A percentile compares a stretch with the other conserved stretches of the same genome.
Conservation (phyloP, 2,329 filamentous ascomycete genomes). For the Microsporum ferrugineum region DNA sequence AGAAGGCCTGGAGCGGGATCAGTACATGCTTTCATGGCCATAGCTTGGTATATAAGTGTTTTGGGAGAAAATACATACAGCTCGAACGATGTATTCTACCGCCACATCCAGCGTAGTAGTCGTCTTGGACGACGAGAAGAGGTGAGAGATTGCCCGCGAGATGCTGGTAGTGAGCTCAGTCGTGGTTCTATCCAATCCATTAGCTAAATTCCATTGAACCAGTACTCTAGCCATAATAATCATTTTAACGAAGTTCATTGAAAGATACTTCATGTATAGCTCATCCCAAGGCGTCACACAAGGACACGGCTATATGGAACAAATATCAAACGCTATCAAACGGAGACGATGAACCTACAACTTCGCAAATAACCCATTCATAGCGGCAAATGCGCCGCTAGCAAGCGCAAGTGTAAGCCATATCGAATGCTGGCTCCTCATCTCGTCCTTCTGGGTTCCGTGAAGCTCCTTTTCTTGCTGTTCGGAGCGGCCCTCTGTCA, state of each 20-base stretch:
- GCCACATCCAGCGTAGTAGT: constrained; percentile 17
- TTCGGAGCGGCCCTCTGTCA: background rate
- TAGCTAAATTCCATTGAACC: background rate
- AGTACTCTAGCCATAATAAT: background rate
- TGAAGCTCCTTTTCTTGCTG: background rate
- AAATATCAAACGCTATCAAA: background rate
- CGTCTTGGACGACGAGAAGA: constrained; percentile 33
- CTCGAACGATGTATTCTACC: constrained; percentile 42
- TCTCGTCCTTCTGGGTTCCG: background rate
- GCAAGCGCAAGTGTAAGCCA: constrained; percentile 48
- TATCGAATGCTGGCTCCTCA: constrained; percentile 16
- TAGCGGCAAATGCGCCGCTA: constrained; percentile 51
- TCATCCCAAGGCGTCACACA: background rate
- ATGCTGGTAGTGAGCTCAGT: constrained; percentile 47
- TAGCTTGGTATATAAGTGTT: background rate
- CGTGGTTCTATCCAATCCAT: constrained; percentile 40
- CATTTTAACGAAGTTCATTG: background rate
- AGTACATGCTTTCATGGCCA: background rate
- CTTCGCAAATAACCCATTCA: constrained; percentile 58
- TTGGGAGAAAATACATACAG: constrained; percentile 32
- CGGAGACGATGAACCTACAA: constrained; percentile 33
- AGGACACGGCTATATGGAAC: background rate
- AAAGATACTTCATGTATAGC: background rate
- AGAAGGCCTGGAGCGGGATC: constrained; percentile 39
- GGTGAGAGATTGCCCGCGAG: constrained; percentile 35